Conservation (phyloP, 768 basidiomycete genomes). For the Calocybe cyanea region DNA sequence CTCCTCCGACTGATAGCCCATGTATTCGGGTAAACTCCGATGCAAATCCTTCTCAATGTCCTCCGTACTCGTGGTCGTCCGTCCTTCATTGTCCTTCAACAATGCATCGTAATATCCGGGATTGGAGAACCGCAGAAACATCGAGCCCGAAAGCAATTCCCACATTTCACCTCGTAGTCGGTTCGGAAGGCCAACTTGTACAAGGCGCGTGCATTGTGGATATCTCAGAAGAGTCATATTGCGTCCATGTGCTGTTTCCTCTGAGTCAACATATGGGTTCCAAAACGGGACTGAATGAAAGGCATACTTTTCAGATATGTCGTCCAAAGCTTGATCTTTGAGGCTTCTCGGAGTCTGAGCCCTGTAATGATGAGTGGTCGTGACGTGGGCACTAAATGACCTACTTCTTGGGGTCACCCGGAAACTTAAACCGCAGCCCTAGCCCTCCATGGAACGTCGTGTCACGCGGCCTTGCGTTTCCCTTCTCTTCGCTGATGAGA, state of each 20-base stretch:
- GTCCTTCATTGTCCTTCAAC: constrained; percentile 72
- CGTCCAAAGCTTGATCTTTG: constrained; percentile 95
- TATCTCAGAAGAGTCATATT: constrained; percentile 95
- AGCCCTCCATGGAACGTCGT: constrained; percentile 72
- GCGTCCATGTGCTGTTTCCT: constrained; percentile 74
- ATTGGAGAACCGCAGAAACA: constrained; percentile 85
- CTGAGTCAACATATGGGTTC: constrained; percentile 9
- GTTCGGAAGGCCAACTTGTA: constrained; percentile 96
- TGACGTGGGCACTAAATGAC: neutral
- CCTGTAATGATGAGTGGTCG: constrained; percentile 6
- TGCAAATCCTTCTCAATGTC: constrained; percentile 99
- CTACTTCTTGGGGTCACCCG: constrained; percentile 91
- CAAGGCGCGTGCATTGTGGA: constrained; percentile 93
- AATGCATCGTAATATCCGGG: constrained; percentile 79
- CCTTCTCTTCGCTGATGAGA: constrained; percentile 51
- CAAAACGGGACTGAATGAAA: neutral
- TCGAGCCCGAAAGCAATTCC: constrained; percentile 94
- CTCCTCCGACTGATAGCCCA: constrained; percentile 88
- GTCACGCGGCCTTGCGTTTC: constrained; percentile 40
- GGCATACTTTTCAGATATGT: constrained; percentile 73
- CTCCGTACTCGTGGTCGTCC: constrained; percentile 85
- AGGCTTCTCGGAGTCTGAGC: constrained; percentile 77
- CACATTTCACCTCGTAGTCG: constrained; percentile 95
- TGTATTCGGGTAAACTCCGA: constrained; percentile 93
- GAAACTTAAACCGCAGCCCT: constrained; percentile 82